Evolutionary conservation across 208 protist species (phyloP).

Genomic region (Trypanosoma scelopori): DNA sequence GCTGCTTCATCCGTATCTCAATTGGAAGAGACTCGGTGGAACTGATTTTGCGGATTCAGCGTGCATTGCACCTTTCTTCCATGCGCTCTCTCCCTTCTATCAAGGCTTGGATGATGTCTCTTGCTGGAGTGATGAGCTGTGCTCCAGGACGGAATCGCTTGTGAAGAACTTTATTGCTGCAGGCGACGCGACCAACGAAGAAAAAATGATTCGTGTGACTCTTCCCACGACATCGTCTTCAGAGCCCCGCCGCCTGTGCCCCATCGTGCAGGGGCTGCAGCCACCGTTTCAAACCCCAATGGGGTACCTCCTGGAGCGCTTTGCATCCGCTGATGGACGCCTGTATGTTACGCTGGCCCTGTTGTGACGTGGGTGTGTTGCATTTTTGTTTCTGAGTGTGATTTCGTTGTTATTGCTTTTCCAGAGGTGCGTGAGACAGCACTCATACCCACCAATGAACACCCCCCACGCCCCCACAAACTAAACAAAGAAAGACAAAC

Average conservation of each 20-base stretch:
- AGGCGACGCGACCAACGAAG: conserved; percentile 5
- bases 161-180: conserved; percentile 23
- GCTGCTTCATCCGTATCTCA: conserved; percentile 11
- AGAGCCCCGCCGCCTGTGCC: conserved; percentile 38
- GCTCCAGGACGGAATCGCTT: conserved; percentile 2
- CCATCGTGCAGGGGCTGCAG: conserved; percentile 58
- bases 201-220: background rate
- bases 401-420: conserved; percentile 18
- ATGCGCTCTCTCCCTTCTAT: conserved; percentile 22
- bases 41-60: background rate
- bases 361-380: conserved; percentile 11
- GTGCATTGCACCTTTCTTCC: conserved; percentile 6
- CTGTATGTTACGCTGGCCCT: conserved; percentile 57
- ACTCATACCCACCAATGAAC: too few species aligned
- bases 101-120: conserved; percentile 7
- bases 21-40: conserved; percentile 1
- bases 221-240: background rate
- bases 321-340: conserved; percentile 58
- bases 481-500: too few species aligned
- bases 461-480: too few species aligned
- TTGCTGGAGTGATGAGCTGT: background rate
- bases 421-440: too few species aligned
- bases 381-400: conserved; percentile 2
- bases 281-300: conserved; percentile 53
- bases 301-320: conserved; percentile 51